Conservation (phyloP, 192 early-diverging fungal genomes). For the Martensiomyces pterosporus region DNA sequence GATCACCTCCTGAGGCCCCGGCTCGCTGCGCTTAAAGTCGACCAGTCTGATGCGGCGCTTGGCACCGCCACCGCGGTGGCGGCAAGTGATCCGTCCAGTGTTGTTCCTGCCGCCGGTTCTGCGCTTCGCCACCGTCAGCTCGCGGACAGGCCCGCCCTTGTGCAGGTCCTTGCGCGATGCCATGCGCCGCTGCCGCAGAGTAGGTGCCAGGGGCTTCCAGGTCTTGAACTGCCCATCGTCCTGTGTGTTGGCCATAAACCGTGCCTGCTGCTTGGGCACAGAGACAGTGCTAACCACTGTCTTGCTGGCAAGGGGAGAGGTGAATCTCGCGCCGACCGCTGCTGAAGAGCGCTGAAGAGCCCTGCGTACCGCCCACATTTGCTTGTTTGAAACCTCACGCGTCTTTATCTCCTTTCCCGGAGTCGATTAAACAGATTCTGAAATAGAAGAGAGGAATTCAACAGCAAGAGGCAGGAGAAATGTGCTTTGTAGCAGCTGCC, state of each 20-base stretch:
- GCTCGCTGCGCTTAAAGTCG: slow-evolving; percentile 75
- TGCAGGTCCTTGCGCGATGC: slow-evolving; percentile 81
- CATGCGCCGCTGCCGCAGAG: slow-evolving; percentile 79
- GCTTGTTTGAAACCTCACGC: no score
- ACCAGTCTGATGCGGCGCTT: slow-evolving; percentile 81
- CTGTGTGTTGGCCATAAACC: slow-evolving; percentile 31
- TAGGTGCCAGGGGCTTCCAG: slow-evolving; percentile 84
- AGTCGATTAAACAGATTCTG: no score
- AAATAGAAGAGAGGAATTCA: no score
- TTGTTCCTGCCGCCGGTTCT: slow-evolving; percentile 84
- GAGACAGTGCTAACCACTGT: no score
- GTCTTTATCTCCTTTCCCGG: no score
- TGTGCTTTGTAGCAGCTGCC: no score
- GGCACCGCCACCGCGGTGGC: slow-evolving; percentile 91
- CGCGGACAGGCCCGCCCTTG: slow-evolving; percentile 78
- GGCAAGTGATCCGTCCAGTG: slow-evolving; percentile 83
- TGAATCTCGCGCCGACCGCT: background rate
- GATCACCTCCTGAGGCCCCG: slow-evolving; percentile 75
- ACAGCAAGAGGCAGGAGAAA: no score
- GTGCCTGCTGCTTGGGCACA: slow-evolving; percentile 11
- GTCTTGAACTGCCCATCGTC: slow-evolving; percentile 81
- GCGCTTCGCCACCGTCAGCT: slow-evolving; percentile 78
- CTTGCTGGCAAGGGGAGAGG: background rate
- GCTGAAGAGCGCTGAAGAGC: background rate
- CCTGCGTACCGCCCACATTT: background rate